Base-by-base conservation (phyloP, 352 stramenopile species). In the Pythium coloratum region DNA sequence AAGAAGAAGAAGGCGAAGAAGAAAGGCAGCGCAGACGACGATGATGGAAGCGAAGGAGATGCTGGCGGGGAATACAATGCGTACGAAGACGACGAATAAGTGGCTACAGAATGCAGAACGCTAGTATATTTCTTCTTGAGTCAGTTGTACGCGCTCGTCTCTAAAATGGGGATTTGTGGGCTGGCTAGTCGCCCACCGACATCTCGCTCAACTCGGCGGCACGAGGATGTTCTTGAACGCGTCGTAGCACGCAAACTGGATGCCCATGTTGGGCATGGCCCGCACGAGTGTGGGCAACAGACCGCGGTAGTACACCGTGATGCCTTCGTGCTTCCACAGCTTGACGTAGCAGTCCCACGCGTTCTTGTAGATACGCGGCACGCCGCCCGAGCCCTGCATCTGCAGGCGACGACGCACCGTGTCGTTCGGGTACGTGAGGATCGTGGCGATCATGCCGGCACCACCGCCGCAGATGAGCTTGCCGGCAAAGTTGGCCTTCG, bases 381-480 rank as follows among this genome's bases (percentile, higher is more conserved):
- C 59, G 38, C 88, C 88, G 20, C 82, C 82, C 10, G 82, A 85
- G 14, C 88, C 88, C 75, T 96, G 87, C 84, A 93, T 95, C 76
- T 96, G 89, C 72, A 96, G 76, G 18, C 88, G 76, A 38, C 89
- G 72, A 5, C 89, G 82, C 56, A 96, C 82, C 18, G 89, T 96
- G 72, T 96, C 89, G 72, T 94, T 94, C 50, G 89, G 88, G 67
- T 96, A 96, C 66, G 88, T 96, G 65, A 96, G 76, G 55, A 94
- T 79, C 44, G 90, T 94, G 28, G 89, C 89, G 57, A 91, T 78
- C 64, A 96, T 87, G 44, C 89, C 89, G 1, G 89, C 88, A 13
- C 82, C 77, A 30, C 88, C 88, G 36, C 89, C 89, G 55, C 83
- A 90, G 36, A 94, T 34, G 34, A 96, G 81, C 59, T 90, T 94